Conservation (phyloP, 2,329 filamentous ascomycete species). For the Stagonosporopsis cucurbitacearum region DNA sequence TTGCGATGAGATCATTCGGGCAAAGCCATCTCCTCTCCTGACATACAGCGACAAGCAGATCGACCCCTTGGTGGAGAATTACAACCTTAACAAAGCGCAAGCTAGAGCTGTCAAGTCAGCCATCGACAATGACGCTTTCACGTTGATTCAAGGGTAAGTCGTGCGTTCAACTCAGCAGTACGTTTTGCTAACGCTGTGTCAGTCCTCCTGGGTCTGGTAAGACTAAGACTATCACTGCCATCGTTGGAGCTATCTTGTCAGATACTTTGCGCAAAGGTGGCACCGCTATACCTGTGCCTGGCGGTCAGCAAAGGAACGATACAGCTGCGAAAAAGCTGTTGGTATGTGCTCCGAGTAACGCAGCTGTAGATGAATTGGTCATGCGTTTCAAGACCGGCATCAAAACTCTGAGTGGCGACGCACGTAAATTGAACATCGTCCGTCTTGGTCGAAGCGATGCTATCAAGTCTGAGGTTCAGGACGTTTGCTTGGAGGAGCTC, state of each 20-base stretch:
- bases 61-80: slow-evolving; percentile 72
- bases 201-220: slow-evolving; percentile 95
- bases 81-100: slow-evolving; percentile 86
- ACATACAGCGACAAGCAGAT: slow-evolving; percentile 79
- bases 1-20: slow-evolving; percentile 87
- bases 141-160: slow-evolving; percentile 82
- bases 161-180: neutral
- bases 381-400: slow-evolving; percentile 89
- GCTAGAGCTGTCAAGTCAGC: slow-evolving; percentile 91
- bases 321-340: slow-evolving; percentile 78
- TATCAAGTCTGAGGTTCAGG: slow-evolving; percentile 85
- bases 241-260: slow-evolving; percentile 86
- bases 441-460: slow-evolving; percentile 90
- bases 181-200: slow-evolving; percentile 27
- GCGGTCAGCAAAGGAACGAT: slow-evolving; percentile 38
- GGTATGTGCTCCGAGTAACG: slow-evolving; percentile 98
- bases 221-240: slow-evolving; percentile 96
- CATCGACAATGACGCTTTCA: slow-evolving; percentile 95
- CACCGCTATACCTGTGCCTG: slow-evolving; percentile 54
- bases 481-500: slow-evolving; percentile 92
- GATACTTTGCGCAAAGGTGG: slow-evolving; percentile 59
- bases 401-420: slow-evolving; percentile 74
- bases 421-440: slow-evolving; percentile 82
- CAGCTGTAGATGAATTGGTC: slow-evolving; percentile 94
- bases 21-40: slow-evolving; percentile 87